Conservation (phyloP, 805 yeast species). For the Blastobotrys parvus region DNA sequence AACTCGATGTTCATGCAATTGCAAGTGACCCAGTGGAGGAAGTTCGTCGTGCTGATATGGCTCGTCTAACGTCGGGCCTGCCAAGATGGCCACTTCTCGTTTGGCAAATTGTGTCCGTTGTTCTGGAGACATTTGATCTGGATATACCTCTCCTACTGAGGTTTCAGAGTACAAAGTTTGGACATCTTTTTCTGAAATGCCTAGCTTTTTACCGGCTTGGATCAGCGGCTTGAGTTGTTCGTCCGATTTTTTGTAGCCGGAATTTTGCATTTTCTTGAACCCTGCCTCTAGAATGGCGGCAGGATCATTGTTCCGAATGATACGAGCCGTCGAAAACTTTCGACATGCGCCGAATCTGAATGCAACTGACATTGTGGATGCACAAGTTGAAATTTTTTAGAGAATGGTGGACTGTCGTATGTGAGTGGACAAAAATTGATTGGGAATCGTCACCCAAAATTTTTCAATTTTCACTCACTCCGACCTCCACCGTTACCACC, state of each 20-base stretch:
- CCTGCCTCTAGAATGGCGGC: conserved; percentile 24
- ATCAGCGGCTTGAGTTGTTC: conserved; percentile 21
- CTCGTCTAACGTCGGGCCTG: conserved; percentile 16
- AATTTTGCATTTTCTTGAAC: conserved; percentile 24
- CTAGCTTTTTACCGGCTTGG: conserved; percentile 24
- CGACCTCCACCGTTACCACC: no score
- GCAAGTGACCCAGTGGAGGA: conserved; percentile 63
- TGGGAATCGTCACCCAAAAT: no score
- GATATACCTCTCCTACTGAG: conserved; percentile 16
- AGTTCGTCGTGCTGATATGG: conserved; percentile 52
- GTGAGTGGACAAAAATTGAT: no score
- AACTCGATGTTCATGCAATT: conserved; percentile 61
- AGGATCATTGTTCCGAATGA: not conserved
- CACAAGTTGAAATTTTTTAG: no score
- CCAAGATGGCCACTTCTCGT: conserved; percentile 20
- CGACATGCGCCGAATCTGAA: no score
- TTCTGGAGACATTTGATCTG: conserved; percentile 10
- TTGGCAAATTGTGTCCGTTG: conserved; percentile 14
- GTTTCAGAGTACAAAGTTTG: conserved; percentile 21
- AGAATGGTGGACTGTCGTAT: no score
- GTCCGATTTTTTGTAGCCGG: conserved; percentile 21
- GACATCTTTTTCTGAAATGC: conserved; percentile 21
- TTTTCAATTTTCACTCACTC: no score
- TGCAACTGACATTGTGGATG: no score
- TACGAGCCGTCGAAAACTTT: not conserved